Percentiles rank a stretch among this genome's conserved stretches.
Evolutionary conservation across 192 early-diverging fungal genomes (phyloP).

Genomic region (Lunasporangiospora selenospora): DNA sequence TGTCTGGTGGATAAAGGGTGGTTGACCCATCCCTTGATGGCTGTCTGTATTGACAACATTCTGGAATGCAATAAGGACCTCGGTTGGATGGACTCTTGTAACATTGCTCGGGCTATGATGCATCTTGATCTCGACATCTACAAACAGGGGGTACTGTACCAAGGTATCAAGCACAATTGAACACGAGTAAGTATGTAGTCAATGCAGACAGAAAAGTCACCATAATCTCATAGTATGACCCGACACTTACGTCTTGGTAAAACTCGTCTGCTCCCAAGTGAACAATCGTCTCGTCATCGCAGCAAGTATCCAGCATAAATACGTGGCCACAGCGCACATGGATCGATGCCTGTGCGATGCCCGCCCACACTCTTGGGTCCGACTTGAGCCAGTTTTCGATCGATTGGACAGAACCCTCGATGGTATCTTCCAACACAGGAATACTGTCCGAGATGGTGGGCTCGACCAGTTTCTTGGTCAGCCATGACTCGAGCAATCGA

Average conservation of each 20-base stretch:
- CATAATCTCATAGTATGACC: too few species aligned
- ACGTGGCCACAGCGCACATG: slow-evolving; percentile 47
- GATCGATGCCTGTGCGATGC: slow-evolving; percentile 45
- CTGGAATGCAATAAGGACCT: slow-evolving; percentile 37
- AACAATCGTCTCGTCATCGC: slow-evolving; percentile 43
- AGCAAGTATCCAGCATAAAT: slow-evolving; percentile 45
- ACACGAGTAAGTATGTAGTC: too few species aligned
- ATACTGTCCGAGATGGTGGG: slow-evolving; percentile 46
- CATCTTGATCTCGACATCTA: slow-evolving; percentile 52
- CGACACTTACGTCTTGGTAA: slow-evolving; percentile 34
- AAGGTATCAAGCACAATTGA: too few species aligned
- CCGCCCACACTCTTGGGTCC: slow-evolving; percentile 33
- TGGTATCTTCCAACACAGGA: slow-evolving; percentile 48
- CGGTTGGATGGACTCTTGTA: slow-evolving; percentile 10
- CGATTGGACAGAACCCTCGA: slow-evolving; percentile 40
- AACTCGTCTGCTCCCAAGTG: slow-evolving; percentile 42
- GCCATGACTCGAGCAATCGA: slow-evolving; percentile 41
- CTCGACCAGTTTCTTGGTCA: slow-evolving; percentile 48
- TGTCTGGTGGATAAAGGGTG: too few species aligned
- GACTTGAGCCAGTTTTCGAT: slow-evolving; percentile 26
- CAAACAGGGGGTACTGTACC: slow-evolving; percentile 41
- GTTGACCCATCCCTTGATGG: too few species aligned
- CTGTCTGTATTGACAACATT: slow-evolving; percentile 35
- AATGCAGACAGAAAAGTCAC: too few species aligned
- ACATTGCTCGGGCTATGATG: slow-evolving; percentile 3